These are phyloP conservation scores for Penicillium sp. DNA, from an alignment of 2,329 filamentous ascomycete species.

Conservation along the genomic window DNA sequence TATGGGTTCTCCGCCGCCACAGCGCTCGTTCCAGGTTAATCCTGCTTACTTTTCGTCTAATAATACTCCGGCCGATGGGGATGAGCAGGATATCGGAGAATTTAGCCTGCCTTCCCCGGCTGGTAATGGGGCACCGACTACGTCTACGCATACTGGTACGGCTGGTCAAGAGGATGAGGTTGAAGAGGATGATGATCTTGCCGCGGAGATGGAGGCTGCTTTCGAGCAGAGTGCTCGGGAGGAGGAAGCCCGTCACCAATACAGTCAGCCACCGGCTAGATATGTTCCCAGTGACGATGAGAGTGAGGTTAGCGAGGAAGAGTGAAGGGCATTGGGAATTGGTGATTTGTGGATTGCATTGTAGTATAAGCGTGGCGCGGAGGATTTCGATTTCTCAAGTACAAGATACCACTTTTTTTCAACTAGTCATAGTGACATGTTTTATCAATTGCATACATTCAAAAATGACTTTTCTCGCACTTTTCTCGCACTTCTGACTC, in stretches of 20 bases:
- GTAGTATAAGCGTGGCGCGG: conserved; percentile 13
- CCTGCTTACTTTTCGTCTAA: conserved; percentile 46
- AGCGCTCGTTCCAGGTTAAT: conserved; percentile 42
- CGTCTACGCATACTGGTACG: conserved; percentile 21
- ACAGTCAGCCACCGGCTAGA: conserved; percentile 29
- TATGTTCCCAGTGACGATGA: conserved; percentile 54
- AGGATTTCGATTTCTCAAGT: conserved; percentile 3
- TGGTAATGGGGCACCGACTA: conserved; percentile 20
- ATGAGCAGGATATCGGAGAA: conserved; percentile 45
- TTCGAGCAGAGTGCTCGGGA: conserved; percentile 47
- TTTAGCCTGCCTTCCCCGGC: conserved; percentile 42
- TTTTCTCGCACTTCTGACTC: no score
- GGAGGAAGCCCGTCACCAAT: conserved; percentile 44
- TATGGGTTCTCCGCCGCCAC: conserved; percentile 49
- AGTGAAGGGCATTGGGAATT: conserved; percentile 41
- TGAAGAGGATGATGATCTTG: conserved; percentile 55
- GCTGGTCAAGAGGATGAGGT: conserved; percentile 32
- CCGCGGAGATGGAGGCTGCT: conserved; percentile 60
- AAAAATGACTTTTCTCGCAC: no score
- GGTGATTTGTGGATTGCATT: conserved; percentile 10
- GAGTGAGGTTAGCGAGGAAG: conserved; percentile 68
- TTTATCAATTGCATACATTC: neutral
- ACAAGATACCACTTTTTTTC: conserved; percentile 11
- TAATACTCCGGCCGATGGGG: conserved; percentile 40
- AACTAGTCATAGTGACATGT: neutral